Evolutionary conservation across 331 rosid species (phyloP), one percentile per base, ranked within the genome.

Genomic region (Rosa hybrid): DNA sequence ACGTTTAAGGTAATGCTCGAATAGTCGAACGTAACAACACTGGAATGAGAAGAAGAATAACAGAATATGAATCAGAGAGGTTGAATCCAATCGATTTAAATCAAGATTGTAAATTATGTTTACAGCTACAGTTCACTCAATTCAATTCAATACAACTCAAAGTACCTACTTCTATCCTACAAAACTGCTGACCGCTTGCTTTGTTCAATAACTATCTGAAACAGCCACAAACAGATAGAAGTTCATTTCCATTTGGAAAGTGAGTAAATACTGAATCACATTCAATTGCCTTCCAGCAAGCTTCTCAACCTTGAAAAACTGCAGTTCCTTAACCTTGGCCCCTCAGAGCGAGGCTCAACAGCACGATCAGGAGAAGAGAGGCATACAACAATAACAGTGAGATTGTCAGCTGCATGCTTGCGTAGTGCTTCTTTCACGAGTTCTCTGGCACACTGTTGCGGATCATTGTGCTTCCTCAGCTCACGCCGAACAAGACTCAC

Each of bases 401-500:
- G 90, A 78, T 93, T 95, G 85, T 95, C 99, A 0, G 90, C 49
- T 5, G 99, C 83, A 70, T 90, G 57, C 39, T 88, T 83, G 63
- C 89, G 96, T 82, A 93, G 76, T 42, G 99, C 99, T 84, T 93
- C 98, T 79, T 68, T 45, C 72, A 93, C 96, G 0, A 95, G 86
- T 42, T 95, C 99, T 83, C 70, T 81, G 14, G 99, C 97, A 88
- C 97, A 84, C 81, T 74, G 89, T 71, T 89, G 86, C 0, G 99
- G 99, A 80, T 95, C 98, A 41, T 84, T 82, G 71, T 93, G 97
- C 90, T 91, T 87, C 83, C 98, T 86, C 84, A 95, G 83, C 50
- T 92, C 93, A 5, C 89, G 92, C 49, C 99, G 94, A 74, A 91
- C 98, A 63, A 95, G 90, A 68, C 96, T 93, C 68, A 95, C 98